These are phyloP conservation scores for Psilocybe cyanescens DNA, from an alignment of 768 basidiomycete species.

Conservation along the genomic window DNA sequence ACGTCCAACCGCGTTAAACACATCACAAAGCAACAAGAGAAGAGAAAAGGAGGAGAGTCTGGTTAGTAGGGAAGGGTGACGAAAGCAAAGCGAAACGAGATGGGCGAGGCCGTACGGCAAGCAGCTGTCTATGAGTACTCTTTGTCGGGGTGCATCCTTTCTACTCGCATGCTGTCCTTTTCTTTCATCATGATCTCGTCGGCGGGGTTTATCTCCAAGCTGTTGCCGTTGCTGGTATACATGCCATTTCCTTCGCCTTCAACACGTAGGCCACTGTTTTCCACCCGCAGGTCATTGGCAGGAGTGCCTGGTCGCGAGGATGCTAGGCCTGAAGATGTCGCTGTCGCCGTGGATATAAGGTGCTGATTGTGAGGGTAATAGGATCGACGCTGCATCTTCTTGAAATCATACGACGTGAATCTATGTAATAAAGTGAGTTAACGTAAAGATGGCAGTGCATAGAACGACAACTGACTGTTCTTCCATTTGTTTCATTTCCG, in stretches of 20 bases:
- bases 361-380: constrained; percentile 90
- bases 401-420: constrained; percentile 92
- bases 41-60: constrained; percentile 6
- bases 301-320: constrained; percentile 81
- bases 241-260: constrained; percentile 34
- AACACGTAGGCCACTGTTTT: constrained; percentile 33
- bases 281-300: constrained; percentile 50
- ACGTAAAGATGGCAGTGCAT: constrained; percentile 1
- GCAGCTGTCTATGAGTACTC: constrained; percentile 45
- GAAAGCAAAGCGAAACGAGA: not conserved
- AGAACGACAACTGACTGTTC: constrained; percentile 70
- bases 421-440: constrained; percentile 38
- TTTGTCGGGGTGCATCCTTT: constrained; percentile 51
- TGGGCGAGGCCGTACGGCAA: constrained; percentile 1
- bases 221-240: constrained; percentile 37
- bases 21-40: not conserved
- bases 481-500: constrained; percentile 98
- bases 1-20: constrained; percentile 15
- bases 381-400: constrained; percentile 87
- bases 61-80: constrained; percentile 8
- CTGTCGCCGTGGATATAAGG: constrained; percentile 71
- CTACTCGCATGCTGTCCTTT: constrained; percentile 39
- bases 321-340: constrained; percentile 69
- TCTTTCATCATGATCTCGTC: constrained; percentile 34
- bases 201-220: constrained; percentile 42